These are phyloP conservation scores for Nemania diffusa DNA, from an alignment of 2,329 filamentous ascomycete genomes.

Conservation along the genomic window DNA sequence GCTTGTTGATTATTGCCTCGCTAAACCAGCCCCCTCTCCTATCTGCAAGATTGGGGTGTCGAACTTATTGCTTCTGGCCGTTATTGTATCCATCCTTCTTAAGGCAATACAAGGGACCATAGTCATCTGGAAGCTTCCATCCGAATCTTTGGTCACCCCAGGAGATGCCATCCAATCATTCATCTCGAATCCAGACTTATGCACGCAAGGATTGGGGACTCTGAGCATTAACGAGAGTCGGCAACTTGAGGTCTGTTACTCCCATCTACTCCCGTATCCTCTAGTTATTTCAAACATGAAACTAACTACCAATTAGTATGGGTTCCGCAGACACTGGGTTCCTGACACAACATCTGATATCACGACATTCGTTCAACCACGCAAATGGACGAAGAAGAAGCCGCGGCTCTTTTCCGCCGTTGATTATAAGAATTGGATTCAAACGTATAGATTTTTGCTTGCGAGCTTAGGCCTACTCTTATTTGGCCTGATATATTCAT, in stretches of 20 bases:
- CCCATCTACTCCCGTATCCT: background rate
- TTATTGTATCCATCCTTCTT: background rate
- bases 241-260: background rate
- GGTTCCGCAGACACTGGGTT: background rate
- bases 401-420: background rate
- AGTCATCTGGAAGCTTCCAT: background rate
- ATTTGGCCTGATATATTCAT: background rate
- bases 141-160: slow-evolving; percentile 2
- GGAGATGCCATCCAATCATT: slow-evolving; percentile 24
- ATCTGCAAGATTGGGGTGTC: slow-evolving; percentile 4
- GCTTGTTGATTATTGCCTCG: background rate
- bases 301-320: background rate
- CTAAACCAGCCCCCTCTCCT: background rate
- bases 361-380: background rate
- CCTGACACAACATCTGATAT: background rate
- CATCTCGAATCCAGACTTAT: background rate
- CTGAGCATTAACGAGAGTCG: background rate
- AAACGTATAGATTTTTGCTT: background rate
- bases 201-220: background rate
- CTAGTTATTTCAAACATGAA: background rate
- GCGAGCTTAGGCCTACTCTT: background rate
- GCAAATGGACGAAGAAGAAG: background rate
- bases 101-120: slow-evolving; percentile 3
- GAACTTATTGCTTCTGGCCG: background rate
- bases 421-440: background rate